Base-by-base conservation (phyloP, 2,329 filamentous ascomycete species). In the Hypoxylon sp. region DNA sequence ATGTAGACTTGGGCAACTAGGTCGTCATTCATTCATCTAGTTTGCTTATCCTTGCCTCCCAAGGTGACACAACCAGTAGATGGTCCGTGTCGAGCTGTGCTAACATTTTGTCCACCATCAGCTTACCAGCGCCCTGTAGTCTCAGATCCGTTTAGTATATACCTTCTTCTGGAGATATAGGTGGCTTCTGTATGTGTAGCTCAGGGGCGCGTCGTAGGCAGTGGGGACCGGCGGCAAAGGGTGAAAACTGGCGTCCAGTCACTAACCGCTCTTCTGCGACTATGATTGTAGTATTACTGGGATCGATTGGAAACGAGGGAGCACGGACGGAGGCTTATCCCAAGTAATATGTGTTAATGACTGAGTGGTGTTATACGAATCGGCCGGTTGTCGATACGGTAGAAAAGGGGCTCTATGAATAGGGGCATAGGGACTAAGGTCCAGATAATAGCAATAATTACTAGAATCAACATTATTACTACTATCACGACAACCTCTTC, bases 221-320 rank as follows among this genome's bases (percentile, higher is more conserved):
- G 38, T 43, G 38, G 38, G 17, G 38, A 43, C 9, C 23, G 25
- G 38, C 38, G 52, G 36, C 36, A 55, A 45, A 19, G n/a, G 10
- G 21, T 55, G n/a, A 11, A 43, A 17, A 55, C 38, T 21, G n/a
- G 14, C 38, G 38, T 13, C 23, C 30, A 17, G 9, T 30, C 5
- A 14, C 25, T 55, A 45, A 41, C 52, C 52, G 36, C 36, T 32
- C 23, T 45, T 14, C 14, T 23, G 34, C 19, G 28, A 14, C 14
- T 23, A 25, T 28, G 28, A 14, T 13, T 19, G 38, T n/a, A 46
- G 13, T 45, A 21, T 45, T 23, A 45, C 28, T 19, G 36, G 28
- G 3, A 34, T 25, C 5, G 11, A 30, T 21, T 19, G 25, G 17
- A 6, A 25, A 46, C 5, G 11, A 30, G 13, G 51, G 30, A 30